phyloP scores from a whole-genome alignment of 352 stramenopile genomes.

The Phytophthora ramorum region DNA sequence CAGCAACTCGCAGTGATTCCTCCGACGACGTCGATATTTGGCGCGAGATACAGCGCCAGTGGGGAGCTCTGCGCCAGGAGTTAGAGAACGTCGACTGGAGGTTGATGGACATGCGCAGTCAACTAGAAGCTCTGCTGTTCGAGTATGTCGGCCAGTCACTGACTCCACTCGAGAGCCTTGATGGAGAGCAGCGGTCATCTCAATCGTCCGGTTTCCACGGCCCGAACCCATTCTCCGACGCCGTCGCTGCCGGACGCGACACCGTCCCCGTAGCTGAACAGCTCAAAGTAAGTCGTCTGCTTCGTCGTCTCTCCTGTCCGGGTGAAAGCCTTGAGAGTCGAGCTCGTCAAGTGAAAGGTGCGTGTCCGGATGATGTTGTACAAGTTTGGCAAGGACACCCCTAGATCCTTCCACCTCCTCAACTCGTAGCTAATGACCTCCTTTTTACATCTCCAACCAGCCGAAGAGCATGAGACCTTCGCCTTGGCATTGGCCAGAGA shows the following conservation, averaged over 20 bases:
- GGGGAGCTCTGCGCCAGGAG: constrained; percentile 51
- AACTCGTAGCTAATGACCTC: neutral
- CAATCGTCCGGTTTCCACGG: constrained; percentile 22
- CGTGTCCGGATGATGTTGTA: too few species aligned
- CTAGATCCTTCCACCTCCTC: neutral
- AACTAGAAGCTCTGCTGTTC: constrained; percentile 58
- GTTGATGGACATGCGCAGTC: constrained; percentile 60
- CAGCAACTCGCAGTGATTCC: too few species aligned
- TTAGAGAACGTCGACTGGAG: constrained; percentile 74
- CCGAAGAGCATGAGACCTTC: constrained; percentile 79
- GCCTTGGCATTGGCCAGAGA: constrained; percentile 69
- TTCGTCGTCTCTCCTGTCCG: constrained; percentile 23
- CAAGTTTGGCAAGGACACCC: too few species aligned
- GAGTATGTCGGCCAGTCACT: constrained; percentile 27
- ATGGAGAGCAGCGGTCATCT: constrained; percentile 7
- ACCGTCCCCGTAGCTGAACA: constrained; percentile 64
- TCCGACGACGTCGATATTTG: constrained; percentile 41
- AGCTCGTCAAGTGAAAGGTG: constrained; percentile 31
- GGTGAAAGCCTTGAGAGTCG: constrained; percentile 29
- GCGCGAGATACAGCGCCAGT: constrained; percentile 50
- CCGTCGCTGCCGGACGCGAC: constrained; percentile 63
- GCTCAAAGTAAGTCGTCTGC: constrained; percentile 44
- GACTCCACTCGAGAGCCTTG: neutral
- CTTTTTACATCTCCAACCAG: constrained; percentile 35
- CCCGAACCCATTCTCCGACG: constrained; percentile 72